Base-by-base conservation (phyloP, 2,329 filamentous ascomycete genomes). In the Botryotinia convoluta region DNA sequence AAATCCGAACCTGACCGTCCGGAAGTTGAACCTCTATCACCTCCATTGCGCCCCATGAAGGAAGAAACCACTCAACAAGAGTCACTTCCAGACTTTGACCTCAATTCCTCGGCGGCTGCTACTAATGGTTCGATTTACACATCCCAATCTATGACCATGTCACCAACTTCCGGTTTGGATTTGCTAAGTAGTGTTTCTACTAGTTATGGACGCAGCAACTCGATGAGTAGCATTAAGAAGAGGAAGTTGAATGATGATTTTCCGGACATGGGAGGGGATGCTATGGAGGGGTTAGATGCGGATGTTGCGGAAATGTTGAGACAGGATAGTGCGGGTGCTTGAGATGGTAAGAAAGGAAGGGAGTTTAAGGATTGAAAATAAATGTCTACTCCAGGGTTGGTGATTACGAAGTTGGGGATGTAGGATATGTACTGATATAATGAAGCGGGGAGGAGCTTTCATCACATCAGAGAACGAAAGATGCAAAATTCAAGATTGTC, bases 21-120 rank as follows among this genome's bases (percentile, higher is more conserved):
- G 1, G 90, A 95, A 77, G 87, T 97, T 73, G 95, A 98, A 82
- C 92, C 91, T 9, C 86, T 98, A 72, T 98, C 95, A 0, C 95
- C 94, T n/a, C 93, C 92, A 1, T 3, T 87, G 89, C 74, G 87
- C 88, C 32, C 83, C 10, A 29, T 29, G n/a, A 57, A 69, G n/a
- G 65, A 86, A 69, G 85, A 77, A 16, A 64, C 74, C 8, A 26
- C 65, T 65, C 5, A 78, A 77, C 57, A 74, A 44, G 48, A 69
- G n/a, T 37, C 76, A 83, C 69, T 82, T 81, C 70, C 80, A 74
- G 75, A 79, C 69, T 78, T 81, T 42, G 78, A 82, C 76, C 77
- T 79, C 77, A 83, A 82, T 76, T 80, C 80, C 78, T 83, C 80
- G 77, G 32, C 75, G 74, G 45, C 75, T 74, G 60, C 60, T 64